Percentiles rank a stretch among this genome's conserved stretches.
These are phyloP conservation scores for Pezicula neosporulosa DNA, from an alignment of 2,329 filamentous ascomycete species.

Conservation along the genomic window DNA sequence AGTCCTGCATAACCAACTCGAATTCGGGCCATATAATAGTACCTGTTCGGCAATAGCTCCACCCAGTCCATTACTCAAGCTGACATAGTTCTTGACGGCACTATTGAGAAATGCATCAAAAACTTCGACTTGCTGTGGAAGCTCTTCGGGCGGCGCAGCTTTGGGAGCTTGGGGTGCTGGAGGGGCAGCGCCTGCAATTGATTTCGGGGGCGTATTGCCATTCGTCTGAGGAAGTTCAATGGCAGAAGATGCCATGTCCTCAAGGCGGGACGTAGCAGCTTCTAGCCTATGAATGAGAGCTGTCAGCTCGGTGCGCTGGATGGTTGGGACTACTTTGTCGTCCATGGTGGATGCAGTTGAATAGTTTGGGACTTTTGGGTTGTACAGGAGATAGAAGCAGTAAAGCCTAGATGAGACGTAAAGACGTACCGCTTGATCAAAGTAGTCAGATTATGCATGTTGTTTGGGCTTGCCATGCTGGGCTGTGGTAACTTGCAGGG, in stretches of 20 bases:
- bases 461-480: conserved; percentile 55
- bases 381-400: conserved; percentile 6
- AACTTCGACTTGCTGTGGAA: conserved; percentile 79
- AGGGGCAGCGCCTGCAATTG: conserved; percentile 41
- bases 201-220: conserved; percentile 30
- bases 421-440: conserved; percentile 88
- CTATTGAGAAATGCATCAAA: conserved; percentile 77
- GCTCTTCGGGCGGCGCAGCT: conserved; percentile 27
- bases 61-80: conserved; percentile 74
- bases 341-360: conserved; percentile 13
- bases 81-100: conserved; percentile 74
- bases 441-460: conserved; percentile 95
- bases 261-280: conserved; percentile 90
- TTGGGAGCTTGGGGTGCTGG: conserved; percentile 42
- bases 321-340: conserved; percentile 19
- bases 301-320: conserved; percentile 22
- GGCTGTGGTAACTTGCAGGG: conserved; percentile 9
- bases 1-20: conserved; percentile 1
- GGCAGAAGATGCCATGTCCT: conserved; percentile 86
- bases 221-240: conserved; percentile 54
- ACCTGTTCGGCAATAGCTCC: conserved; percentile 79
- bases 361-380: conserved; percentile 2
- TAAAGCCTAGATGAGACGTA: conserved; percentile 42
- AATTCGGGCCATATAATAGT: conserved; percentile 22
- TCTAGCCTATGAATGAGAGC: conserved; percentile 68